Base-by-base conservation (phyloP, 441 rosid species). In the Bocquillonia castaneifolia region DNA sequence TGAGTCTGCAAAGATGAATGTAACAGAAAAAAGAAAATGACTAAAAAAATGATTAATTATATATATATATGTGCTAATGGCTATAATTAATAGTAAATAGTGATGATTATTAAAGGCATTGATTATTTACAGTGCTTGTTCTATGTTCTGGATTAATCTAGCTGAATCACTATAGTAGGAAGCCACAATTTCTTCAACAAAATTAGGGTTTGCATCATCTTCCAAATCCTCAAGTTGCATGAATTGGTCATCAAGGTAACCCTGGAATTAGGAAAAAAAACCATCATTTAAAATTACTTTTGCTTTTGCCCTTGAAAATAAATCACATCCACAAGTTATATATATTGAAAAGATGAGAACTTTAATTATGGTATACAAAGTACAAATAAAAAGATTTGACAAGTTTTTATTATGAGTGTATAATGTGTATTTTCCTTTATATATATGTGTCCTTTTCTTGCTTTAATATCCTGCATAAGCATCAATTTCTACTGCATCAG, bases 231-330 rank as follows among this genome's bases (percentile, higher is more conserved):
- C 92, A 52, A 87, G 83, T 68, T 83, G 83, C 48, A 72, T 65
- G 74, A 85, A 81, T 64, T 84, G 92, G 28, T 85, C 92, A 25
- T 87, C 92, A 26, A 87, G 82, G 58, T 78, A 85, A 0, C 86
- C 92, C 90, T 86, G 69, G 57, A 72, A 42, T 5, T 5, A 42
- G 13, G 12, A 36, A 9, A 36, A 63, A 29, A 60, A 31, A 36
- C 23, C 23, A 53, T 36, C 60, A 36, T 37, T 57, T 22, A 20
- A n/a, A 2, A 61, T 45, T 3, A 45, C 50, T 2, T 45, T 45
- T 14, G 0, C 6, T 14, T 17, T 14, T 14, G 20, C 8, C 3
- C 5, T 39, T 7, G 12, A 45, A 14, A 45, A 45, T 45, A 14
- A 45, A 45, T 2, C 20, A 45, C 18, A 45, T 45, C 5, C n/a